phyloP scores from a whole-genome alignment of 306 rosid species.

The Begonia fuchsioides region DNA sequence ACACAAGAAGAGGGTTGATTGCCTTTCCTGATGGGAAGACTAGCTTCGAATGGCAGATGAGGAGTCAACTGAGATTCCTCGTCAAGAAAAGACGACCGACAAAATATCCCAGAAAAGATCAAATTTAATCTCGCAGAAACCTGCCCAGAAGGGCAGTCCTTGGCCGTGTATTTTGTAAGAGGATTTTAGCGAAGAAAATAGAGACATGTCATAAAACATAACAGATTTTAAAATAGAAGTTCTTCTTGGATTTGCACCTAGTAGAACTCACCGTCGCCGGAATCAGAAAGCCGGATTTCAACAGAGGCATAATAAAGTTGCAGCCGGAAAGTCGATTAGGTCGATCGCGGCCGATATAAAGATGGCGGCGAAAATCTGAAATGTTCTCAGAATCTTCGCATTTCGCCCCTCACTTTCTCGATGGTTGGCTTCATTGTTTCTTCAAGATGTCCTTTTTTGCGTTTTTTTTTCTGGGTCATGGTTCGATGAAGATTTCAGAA shows the following conservation, averaged over 20 bases:
- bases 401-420: conserved; percentile 25
- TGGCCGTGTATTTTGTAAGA: conserved; percentile 89
- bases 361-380: conserved; percentile 37
- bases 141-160: conserved; percentile 66
- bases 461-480: background rate
- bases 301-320: conserved; percentile 51
- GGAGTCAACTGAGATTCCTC: too few species aligned
- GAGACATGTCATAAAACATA: conserved; percentile 40
- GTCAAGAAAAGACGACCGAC: too few species aligned
- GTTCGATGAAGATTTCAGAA: background rate
- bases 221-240: background rate
- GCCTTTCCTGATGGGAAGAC: too few species aligned
- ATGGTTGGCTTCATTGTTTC: conserved; percentile 26
- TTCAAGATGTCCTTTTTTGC: conserved; percentile 7
- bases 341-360: conserved; percentile 80
- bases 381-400: conserved; percentile 18
- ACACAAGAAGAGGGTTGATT: too few species aligned
- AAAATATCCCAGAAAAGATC: too few species aligned
- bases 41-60: too few species aligned
- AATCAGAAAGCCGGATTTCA: conserved; percentile 76
- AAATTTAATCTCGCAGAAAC: too few species aligned
- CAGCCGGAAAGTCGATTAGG: conserved; percentile 74
- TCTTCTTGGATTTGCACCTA: too few species aligned
- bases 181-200: conserved; percentile 88
- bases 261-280: conserved; percentile 59